Percentiles rank a stretch among this genome's conserved stretches.
These are phyloP conservation scores for Pythium chondricola DNA, from an alignment of 352 stramenopile genomes.

Conservation along the genomic window DNA sequence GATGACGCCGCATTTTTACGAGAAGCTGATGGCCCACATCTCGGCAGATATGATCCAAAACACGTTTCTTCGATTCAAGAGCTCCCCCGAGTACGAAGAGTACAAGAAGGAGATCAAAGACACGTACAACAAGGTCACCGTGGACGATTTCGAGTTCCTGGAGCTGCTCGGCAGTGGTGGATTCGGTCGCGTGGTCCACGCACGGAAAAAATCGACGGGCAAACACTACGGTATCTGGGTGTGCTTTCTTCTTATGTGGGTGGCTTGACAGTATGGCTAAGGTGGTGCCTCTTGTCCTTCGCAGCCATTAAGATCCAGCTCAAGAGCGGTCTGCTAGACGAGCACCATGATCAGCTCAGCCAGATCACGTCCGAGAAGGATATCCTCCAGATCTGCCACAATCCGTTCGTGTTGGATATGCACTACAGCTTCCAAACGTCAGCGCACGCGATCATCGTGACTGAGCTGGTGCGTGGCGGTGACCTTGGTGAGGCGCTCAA, in stretches of 20 bases:
- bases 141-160: conserved; percentile 80
- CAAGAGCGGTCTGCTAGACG: conserved; percentile 84
- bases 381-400: conserved; percentile 82
- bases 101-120: conserved; percentile 81
- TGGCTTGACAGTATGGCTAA: no score
- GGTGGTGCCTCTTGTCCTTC: background rate
- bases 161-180: conserved; percentile 86
- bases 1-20: conserved; percentile 64
- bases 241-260: background rate
- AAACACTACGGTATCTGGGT: conserved; percentile 76
- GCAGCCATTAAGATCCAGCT: conserved; percentile 90
- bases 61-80: conserved; percentile 77
- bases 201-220: conserved; percentile 83
- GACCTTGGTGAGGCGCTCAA: conserved; percentile 79
- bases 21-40: conserved; percentile 59
- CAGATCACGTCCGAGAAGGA: conserved; percentile 88
- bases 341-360: conserved; percentile 75
- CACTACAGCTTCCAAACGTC: conserved; percentile 89
- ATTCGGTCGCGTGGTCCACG: conserved; percentile 88
- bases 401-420: conserved; percentile 87
- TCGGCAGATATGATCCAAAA: conserved; percentile 75
- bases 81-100: conserved; percentile 51
- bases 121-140: conserved; percentile 84
- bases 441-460: conserved; percentile 83
- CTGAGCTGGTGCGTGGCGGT: conserved; percentile 75